These are phyloP conservation scores for Colletotrichum aenigma DNA, from an alignment of 2,329 filamentous ascomycete species.

Conservation along the genomic window DNA sequence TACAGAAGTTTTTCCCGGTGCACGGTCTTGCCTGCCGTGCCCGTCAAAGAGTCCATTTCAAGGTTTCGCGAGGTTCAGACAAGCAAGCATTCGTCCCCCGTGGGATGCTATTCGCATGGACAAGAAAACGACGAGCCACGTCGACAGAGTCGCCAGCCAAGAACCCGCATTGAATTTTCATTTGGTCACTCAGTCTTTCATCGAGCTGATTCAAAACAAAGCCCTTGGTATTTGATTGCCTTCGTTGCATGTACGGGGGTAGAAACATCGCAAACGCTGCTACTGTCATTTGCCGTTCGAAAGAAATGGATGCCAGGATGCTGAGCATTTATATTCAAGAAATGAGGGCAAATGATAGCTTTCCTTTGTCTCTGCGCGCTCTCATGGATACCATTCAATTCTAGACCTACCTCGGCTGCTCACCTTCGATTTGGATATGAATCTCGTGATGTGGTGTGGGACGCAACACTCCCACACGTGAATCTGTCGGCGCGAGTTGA, in stretches of 20 bases:
- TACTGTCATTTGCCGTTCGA: no score
- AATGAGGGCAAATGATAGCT: rapidly evolving
- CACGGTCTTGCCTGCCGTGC: not conserved
- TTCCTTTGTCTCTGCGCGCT: rapidly evolving
- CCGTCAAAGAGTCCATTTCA: rapidly evolving
- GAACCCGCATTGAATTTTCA: rapidly evolving
- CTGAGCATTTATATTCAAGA: not conserved
- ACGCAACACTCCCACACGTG: not conserved
- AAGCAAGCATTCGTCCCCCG: not conserved
- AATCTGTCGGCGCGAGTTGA: not conserved
- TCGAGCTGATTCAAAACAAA: not conserved
- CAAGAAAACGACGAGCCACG: not conserved
- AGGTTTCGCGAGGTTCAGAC: not conserved
- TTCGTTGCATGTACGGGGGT: not conserved
- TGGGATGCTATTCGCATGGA: not conserved
- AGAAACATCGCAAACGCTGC: no score
- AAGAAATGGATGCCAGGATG: not conserved
- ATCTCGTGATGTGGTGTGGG: not conserved
- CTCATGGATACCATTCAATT: not conserved
- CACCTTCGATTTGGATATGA: rapidly evolving
- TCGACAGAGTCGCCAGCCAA: not conserved
- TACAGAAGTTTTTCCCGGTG: no score
- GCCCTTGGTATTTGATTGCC: rapidly evolving
- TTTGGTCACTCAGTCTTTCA: rapidly evolving
- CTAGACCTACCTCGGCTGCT: not conserved